Evolutionary conservation across 2,329 filamentous ascomycete species (phyloP).

Genomic region (Colletotrichum aenigma): DNA sequence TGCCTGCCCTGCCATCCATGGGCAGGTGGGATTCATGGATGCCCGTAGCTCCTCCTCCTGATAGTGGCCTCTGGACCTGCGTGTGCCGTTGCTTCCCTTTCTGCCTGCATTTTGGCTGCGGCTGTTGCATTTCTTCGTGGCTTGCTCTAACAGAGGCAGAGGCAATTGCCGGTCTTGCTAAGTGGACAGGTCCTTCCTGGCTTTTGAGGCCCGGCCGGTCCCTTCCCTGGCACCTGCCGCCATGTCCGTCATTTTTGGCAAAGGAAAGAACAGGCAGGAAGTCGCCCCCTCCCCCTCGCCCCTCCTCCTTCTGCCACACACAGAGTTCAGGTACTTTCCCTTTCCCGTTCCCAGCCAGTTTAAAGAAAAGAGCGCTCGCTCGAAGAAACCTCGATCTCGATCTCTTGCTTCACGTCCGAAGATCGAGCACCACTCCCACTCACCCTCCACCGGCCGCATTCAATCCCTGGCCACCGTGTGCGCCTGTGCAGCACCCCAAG

Average conservation of each 20-base stretch:
- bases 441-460: neutral
- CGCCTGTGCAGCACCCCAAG: neutral
- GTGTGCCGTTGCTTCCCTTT: neutral
- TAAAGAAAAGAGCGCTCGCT: neutral
- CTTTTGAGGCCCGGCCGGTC: neutral
- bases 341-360: neutral
- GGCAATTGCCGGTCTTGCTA: neutral
- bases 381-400: constrained; percentile 11
- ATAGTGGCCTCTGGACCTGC: neutral
- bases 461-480: neutral
- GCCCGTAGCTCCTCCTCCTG: neutral
- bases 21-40: neutral
- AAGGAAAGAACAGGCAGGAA: neutral
- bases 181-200: neutral
- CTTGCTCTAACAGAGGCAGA: neutral
- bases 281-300: neutral
- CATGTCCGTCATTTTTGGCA: neutral
- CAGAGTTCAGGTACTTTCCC: neutral
- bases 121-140: neutral
- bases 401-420: neutral
- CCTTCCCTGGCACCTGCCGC: neutral
- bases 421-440: constrained; percentile 5
- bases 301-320: neutral
- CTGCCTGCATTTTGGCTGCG: neutral
- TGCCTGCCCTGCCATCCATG: neutral